Evolutionary conservation across 176 grass and related monocot genomes (phyloP).

Genomic region (Neostapfia colusana): DNA sequence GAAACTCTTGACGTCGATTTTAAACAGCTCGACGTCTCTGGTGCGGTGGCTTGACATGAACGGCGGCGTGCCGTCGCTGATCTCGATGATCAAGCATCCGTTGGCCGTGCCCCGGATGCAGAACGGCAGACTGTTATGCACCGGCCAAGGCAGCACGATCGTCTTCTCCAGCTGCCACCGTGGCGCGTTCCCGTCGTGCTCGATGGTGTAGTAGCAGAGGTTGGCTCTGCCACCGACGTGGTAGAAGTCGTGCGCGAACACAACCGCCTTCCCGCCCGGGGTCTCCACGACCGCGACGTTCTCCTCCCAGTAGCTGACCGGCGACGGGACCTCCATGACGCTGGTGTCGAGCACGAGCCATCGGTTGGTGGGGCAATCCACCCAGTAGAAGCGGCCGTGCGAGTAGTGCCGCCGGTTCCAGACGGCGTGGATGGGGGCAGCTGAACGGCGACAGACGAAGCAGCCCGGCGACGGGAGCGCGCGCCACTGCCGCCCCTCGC

Average conservation of each 20-base stretch:
- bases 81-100: constrained; percentile 40
- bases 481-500: constrained; percentile 32
- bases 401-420: constrained; percentile 52
- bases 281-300: constrained; percentile 41
- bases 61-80: constrained; percentile 1
- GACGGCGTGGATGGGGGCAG: constrained; percentile 32
- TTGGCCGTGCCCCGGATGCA: constrained; percentile 32
- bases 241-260: constrained; percentile 52
- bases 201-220: constrained; percentile 45
- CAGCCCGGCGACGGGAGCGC: constrained; percentile 40
- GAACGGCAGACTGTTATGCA: not conserved
- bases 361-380: constrained; percentile 36
- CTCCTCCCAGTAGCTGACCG: constrained; percentile 43
- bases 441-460: constrained; percentile 39
- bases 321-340: constrained; percentile 42
- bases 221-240: constrained; percentile 30
- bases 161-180: constrained; percentile 41
- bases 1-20: constrained; percentile 34
- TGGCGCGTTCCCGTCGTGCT: not conserved
- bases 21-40: constrained; percentile 46
- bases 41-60: constrained; percentile 6
- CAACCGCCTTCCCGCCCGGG: constrained; percentile 1
- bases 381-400: constrained; percentile 60
- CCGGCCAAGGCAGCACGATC: constrained; percentile 32
- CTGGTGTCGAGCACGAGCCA: constrained; percentile 45